Evolutionary conservation across 495 filamentous ascomycete species (phyloP), one percentile per base, ranked within the genome.

Genomic region (Talaromyces stipitatus): DNA sequence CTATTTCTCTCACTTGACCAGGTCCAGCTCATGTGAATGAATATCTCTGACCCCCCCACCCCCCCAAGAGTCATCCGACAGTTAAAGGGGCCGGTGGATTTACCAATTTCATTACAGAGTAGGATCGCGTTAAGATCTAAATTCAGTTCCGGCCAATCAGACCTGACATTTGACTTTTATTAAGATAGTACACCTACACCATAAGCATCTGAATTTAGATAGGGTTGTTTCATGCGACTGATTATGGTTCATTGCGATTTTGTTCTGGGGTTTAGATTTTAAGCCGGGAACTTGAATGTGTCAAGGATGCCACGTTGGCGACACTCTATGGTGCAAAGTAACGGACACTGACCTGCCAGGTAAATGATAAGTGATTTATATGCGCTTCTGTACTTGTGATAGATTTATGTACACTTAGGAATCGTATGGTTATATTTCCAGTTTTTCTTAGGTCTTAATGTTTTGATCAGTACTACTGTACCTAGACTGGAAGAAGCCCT

Each of bases 121-220:
- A 48, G 45, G 45, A 48, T 48, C 45, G 45, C 45, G 20, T 48
- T 20, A 26, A 48, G 10, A 48, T 48, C 45, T 23, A 48, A 48
- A 48, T 48, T 20, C 20, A n/a, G 20, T 11, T 4, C 24, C 45
- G 0, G 24, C 45, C 45, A 48, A 48, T 48, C 45, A 48, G 4
- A 48, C 10, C 9, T 48, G 6, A 33, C 45, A 26, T n/a, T 48
- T 48, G 8, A 26, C 45, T 18, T 12, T 23, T 48, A 7, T 48
- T 3, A 12, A 48, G 45, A 24, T 26, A 18, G 14, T 23, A 26
- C 20, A 26, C 22, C 9, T 23, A 26, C 20, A 26, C 22, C 9
- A 48, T 48, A 48, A 26, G 20, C 45, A 12, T 26, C 10, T 26
- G 22, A 3, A 41, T 41, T 41, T 18, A 41, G 36, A 41, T 41